Evolutionary conservation across 345 rosid species (phyloP).

Genomic region (Turnera subulata): DNA sequence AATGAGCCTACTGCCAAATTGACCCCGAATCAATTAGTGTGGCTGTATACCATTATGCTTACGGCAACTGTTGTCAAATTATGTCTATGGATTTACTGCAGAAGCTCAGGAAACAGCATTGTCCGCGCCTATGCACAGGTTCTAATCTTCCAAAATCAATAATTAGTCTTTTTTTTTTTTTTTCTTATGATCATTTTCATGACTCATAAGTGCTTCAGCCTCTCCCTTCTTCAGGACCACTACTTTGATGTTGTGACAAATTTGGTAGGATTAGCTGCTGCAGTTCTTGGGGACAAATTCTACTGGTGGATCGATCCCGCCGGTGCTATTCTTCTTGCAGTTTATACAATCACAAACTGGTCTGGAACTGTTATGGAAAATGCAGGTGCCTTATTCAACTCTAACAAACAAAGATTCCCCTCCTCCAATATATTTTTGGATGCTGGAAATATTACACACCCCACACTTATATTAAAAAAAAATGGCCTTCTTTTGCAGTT

Average conservation of each 20-base stretch:
- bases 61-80: constrained; percentile 69
- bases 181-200: neutral
- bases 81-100: constrained; percentile 78
- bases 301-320: constrained; percentile 90
- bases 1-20: constrained; percentile 44
- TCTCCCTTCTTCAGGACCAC: constrained; percentile 89
- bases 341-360: constrained; percentile 80
- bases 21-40: constrained; percentile 41
- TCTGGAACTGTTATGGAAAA: constrained; percentile 85
- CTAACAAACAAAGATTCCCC: no score
- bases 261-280: constrained; percentile 74
- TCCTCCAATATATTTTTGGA: no score
- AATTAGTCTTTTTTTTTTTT: neutral
- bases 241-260: constrained; percentile 82
- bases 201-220: constrained; percentile 1
- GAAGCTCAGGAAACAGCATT: constrained; percentile 58
- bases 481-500: constrained; percentile 36
- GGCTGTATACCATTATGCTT: constrained; percentile 75
- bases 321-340: constrained; percentile 74
- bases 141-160: neutral
- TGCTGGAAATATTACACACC: no score
- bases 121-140: constrained; percentile 95
- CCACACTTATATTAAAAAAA: neutral
- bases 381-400: constrained; percentile 43
- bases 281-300: constrained; percentile 64